Base-by-base conservation (phyloP, 2,329 filamentous ascomycete species). In the Fusarium anthophilum region DNA sequence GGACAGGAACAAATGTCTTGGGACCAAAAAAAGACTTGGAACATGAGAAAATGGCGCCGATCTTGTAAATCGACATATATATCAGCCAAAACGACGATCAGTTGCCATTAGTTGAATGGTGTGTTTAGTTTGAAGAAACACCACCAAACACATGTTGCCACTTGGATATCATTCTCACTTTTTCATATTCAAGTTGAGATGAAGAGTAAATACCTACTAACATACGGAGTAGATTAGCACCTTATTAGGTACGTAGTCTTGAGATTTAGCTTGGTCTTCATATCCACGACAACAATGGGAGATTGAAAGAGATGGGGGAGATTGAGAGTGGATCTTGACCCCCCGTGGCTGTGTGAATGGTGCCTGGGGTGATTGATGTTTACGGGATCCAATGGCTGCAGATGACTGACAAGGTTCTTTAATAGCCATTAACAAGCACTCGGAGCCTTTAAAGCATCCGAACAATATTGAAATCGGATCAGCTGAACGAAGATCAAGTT, bases 301-400 rank as follows among this genome's bases (percentile, higher is more conserved):
- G 66, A 69, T 69, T 63, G 47, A 53, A 38, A 43, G 51, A 55
- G 51, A 65, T 28, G 69, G 61, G 44, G 56, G 56, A 48, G 37
- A 63, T 59, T 69, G 71, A 44, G 37, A 63, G 68, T 69, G 71
- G 71, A 60, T 57, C 72, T 56, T 43, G 10, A 28, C 39, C 72
- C 71, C 71, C 68, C 32, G 68, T 74, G 72, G 72, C 72, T 74
- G 72, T 69, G 72, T 51, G 59, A 63, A 60, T 59, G 51, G 68
- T 69, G 53, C 68, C 67, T 59, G 68, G 72, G 72, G 67, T 74
- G 71, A 63, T 64, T 74, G 71, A 63, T 64, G 48, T 50, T 60
- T 35, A 54, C 48, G 56, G 67, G 44, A 54, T 54, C 32, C 32
- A 38, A 66, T 39, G 35, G 62, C 53, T 63, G 53, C 57, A 69